Base-by-base conservation (phyloP, 345 rosid species). In the Ceriops zippeliana region DNA sequence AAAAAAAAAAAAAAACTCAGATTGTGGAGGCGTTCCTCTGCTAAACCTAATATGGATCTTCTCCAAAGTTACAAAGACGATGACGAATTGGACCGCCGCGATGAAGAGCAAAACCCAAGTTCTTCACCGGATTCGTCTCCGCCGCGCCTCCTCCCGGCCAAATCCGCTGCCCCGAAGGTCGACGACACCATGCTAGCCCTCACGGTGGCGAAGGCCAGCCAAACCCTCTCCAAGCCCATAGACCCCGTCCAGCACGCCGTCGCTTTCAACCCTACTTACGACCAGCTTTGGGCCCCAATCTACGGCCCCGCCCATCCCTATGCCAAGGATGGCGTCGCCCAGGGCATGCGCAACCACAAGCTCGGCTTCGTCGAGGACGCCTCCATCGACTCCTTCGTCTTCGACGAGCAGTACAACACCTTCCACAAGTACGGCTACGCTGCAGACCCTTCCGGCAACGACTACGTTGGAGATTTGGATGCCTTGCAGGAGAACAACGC, bases 291-390 rank as follows among this genome's bases (percentile, higher is more conserved):
- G 97, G 93, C 99, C 49, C 98, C 97, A 5, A 88, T 89, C 52
- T 57, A 68, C 9, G 97, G 96, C 58, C 97, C 99, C 3, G 79
- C 93, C 17, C 99, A 91, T 75, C 98, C 97, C 5, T 91, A 84
- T 81, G 97, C 97, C 49, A 89, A 88, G 80, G 97, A 88, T 52
- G 98, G 97, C n/a, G 79, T 89, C 52, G 92, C 98, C 5, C 96
- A 88, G 69, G 99, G 96, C 65, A 88, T 90, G 97, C 90, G 99
- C 21, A 95, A 91, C 75, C 97, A 95, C 83, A 95, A 95, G 83
- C 89, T 90, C 34, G 98, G 99, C 69, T 95, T 83, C 71, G 99
- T 95, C 8, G 99, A 95, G 73, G 93, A 95, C 47, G 99, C 96
- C 16, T 81, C 92, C 37, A 87, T 95, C 63, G 91, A 80, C 1